Conservation (phyloP, 345 rosid species). For the Salix purpurea region DNA sequence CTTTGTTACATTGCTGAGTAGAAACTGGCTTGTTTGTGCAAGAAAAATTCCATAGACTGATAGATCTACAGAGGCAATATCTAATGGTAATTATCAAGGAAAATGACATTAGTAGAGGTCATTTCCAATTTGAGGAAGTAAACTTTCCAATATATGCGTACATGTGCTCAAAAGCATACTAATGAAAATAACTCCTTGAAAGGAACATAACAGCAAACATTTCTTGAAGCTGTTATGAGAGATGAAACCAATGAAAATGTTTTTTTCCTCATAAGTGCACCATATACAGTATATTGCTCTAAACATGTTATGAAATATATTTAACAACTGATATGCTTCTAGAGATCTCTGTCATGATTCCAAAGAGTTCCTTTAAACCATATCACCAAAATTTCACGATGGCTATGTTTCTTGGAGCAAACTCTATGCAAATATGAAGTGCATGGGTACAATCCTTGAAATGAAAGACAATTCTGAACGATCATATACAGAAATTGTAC, state of each 20-base stretch:
- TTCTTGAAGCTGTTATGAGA: neutral
- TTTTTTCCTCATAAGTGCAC: neutral
- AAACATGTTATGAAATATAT: neutral
- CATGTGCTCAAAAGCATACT: neutral
- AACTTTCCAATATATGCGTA: neutral
- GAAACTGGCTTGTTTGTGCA: neutral
- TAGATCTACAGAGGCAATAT: neutral
- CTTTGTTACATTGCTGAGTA: slow-evolving; percentile 3
- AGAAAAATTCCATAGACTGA: neutral
- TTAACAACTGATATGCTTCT: neutral
- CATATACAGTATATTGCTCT: neutral
- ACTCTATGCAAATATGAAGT: too few species aligned
- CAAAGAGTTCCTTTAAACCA: too few species aligned
- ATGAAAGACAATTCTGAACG: too few species aligned
- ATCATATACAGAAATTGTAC: neutral
- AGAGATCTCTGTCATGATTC: neutral
- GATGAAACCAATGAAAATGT: neutral
- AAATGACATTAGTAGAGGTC: neutral
- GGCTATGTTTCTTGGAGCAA: neutral
- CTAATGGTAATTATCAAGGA: neutral
- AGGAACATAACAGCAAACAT: neutral
- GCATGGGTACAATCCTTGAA: neutral
- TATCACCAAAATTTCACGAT: too few species aligned
- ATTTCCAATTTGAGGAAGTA: neutral
- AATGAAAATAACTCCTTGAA: neutral